Percentiles rank a stretch among this genome's conserved stretches.
Conservation (phyloP, 139 green algal species). For the Penium margaritaceum region DNA sequence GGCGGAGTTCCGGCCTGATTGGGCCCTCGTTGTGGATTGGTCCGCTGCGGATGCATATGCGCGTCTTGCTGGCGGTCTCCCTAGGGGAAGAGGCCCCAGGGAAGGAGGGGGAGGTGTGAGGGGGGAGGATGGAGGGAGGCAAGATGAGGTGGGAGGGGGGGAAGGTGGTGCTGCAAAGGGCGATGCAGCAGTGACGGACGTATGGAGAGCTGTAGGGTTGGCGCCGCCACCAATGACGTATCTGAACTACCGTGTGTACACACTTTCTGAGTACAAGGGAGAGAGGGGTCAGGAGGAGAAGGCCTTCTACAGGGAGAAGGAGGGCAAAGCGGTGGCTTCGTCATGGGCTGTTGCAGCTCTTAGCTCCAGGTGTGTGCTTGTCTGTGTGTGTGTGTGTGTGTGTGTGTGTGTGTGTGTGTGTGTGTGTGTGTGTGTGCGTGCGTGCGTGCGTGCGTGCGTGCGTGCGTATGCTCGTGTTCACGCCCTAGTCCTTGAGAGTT, state of each 20-base stretch:
- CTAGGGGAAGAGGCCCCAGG: background rate
- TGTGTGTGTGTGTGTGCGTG: too few relatives aligned
- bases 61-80: background rate
- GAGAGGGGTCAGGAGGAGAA: constrained; percentile 5
- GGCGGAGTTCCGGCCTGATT: constrained; percentile 22
- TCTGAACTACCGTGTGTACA: constrained; percentile 58
- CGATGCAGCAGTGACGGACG: too few relatives aligned
- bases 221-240: constrained; percentile 45
- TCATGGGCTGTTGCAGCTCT: too few relatives aligned
- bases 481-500: too few relatives aligned
- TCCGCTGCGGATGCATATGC: constrained; percentile 13
- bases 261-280: constrained; percentile 41
- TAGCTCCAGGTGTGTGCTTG: too few relatives aligned
- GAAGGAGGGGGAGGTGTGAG: background rate
- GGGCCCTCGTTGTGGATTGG: constrained; percentile 24
- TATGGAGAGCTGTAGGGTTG: background rate
- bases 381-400: too few relatives aligned
- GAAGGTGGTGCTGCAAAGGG: too few relatives aligned
- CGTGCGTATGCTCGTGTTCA: too few relatives aligned
- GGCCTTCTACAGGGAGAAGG: constrained; percentile 26
- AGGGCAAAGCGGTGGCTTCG: constrained; percentile 24
- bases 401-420: too few relatives aligned
- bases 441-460: too few relatives aligned
- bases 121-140: background rate
- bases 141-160: too few relatives aligned